phyloP scores from a whole-genome alignment of 208 protist species.

The Blastocrithidia nonstop region DNA sequence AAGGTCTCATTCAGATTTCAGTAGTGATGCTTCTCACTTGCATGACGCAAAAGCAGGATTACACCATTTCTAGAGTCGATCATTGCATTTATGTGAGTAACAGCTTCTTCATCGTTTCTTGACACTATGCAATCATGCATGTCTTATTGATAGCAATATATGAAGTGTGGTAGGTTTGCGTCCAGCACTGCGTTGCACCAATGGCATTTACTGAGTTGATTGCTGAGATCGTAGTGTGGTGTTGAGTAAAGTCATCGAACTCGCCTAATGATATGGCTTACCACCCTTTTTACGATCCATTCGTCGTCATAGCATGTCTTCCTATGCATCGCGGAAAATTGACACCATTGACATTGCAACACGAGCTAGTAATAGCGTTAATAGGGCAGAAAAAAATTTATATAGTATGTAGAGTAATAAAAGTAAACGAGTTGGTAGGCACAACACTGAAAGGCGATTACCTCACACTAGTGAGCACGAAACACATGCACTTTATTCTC shows the following conservation, averaged over 20 bases:
- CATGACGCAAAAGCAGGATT: no score
- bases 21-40: no score
- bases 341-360: neutral
- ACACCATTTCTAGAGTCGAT: no score
- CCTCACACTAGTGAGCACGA: no score
- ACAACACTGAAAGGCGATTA: no score
- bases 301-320: constrained; percentile 7
- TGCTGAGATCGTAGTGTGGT: constrained; percentile 13
- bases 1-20: no score
- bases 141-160: constrained; percentile 13
- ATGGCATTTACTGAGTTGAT: constrained; percentile 50
- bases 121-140: constrained; percentile 7
- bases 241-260: constrained; percentile 18
- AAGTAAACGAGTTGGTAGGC: neutral
- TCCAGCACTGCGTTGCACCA: constrained; percentile 18
- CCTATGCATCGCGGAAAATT: neutral
- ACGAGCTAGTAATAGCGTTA: neutral
- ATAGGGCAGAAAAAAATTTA: neutral
- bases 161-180: constrained; percentile 39
- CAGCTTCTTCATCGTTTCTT: constrained; percentile 23
- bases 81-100: no score
- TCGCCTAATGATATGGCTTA: constrained; percentile 56
- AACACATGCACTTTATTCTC: no score
- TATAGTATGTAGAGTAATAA: neutral
- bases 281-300: constrained; percentile 79